Base-by-base conservation (phyloP, 176 grass and related monocot species). In the Carex parvula region DNA sequence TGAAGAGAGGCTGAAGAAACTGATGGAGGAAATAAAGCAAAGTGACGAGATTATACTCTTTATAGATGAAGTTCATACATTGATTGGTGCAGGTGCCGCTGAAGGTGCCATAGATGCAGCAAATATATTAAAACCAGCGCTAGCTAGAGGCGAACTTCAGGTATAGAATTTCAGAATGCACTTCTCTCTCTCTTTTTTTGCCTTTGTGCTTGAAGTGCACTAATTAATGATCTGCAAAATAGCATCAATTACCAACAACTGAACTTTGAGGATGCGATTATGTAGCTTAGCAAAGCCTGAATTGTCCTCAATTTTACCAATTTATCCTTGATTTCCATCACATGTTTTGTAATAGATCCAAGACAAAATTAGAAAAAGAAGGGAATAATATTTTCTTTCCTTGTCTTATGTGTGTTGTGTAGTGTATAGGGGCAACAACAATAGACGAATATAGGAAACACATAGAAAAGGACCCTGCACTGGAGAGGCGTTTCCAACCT, bases 11-110 rank as follows among this genome's bases (percentile, higher is more conserved):
- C 89, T 98, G 68, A 98, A 98, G 66, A 98, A 98, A 73, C 58
- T 98, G 87, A 98, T 98, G 95, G 95, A 94, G 85, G 95, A 98
- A 90, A 93, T 98, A 66, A 98, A 94, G 79, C 95, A 98, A 84
- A 94, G 92, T 60, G 92, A 94, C 52, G 92, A 98, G 84, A 98
- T 98, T 79, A 98, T 98, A 33, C 91, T 98, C 35, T 98, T 98
- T 39, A 98, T 98, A 68, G 95, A 94, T 90, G 92, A 98, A 84
- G 92, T 98, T 56, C 95, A 98, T 84, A 98, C 95, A 78, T 86
- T 98, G 59, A 98, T 98, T 82, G 95, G 95, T 85, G 92, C 95
- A 85, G 92, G 95, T 85, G 95, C 95, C 53, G 92, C 92, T 0
- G 92, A 94, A 87, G 95, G 95, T 86, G 94, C 95, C 66, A 98